Conservation (phyloP, 345 rosid species). For the Limnanthes douglasii region DNA sequence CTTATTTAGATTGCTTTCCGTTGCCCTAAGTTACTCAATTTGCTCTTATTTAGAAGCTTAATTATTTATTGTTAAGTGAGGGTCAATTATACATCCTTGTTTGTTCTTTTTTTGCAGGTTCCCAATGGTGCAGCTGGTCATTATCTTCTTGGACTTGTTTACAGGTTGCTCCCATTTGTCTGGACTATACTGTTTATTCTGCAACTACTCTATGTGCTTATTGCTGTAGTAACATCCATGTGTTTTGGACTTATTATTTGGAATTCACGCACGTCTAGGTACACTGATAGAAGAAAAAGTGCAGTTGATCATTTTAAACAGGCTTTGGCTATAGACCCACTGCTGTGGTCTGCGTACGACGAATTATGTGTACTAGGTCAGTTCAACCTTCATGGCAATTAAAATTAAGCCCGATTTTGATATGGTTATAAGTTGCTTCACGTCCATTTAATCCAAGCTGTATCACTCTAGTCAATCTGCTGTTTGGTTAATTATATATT, state of each 20-base stretch:
- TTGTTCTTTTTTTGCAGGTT: constrained; percentile 29
- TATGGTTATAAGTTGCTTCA: too few relatives aligned
- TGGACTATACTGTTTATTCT: neutral
- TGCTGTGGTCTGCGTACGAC: constrained; percentile 91
- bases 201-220: constrained; percentile 1
- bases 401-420: too few relatives aligned
- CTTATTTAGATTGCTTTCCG: constrained; percentile 6
- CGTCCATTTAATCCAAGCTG: too few relatives aligned
- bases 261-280: constrained; percentile 29
- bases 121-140: constrained; percentile 98
- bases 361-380: constrained; percentile 84
- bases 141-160: constrained; percentile 92
- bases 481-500: constrained; percentile 5
- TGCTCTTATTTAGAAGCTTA: neutral
- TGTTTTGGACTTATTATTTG: constrained; percentile 5
- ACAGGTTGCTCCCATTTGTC: constrained; percentile 38
- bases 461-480: neutral
- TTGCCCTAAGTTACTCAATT: too few relatives aligned
- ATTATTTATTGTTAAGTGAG: constrained; percentile 1
- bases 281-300: constrained; percentile 78
- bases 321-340: constrained; percentile 79
- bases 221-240: constrained; percentile 2
- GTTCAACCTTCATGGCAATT: constrained; percentile 8
- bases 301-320: constrained; percentile 74
- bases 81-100: neutral